phyloP scores from a whole-genome alignment of 116 monocot species.

The Phalaenopsis hybrid region DNA sequence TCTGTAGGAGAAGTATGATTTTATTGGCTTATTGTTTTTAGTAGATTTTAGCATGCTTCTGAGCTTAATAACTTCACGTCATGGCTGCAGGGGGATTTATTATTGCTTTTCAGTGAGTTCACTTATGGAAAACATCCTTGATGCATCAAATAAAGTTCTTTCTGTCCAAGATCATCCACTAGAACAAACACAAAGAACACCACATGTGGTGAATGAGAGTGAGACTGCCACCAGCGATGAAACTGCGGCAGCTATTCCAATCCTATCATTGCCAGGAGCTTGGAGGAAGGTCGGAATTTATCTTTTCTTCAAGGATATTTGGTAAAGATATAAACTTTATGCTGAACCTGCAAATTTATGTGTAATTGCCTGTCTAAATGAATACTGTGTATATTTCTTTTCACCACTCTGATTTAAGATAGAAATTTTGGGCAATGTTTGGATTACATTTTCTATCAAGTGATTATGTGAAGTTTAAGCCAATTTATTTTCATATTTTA shows the following conservation, averaged over 20 bases:
- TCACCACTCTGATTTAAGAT: neutral
- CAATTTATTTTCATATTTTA: neutral
- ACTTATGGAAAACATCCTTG: slow-evolving; percentile 7
- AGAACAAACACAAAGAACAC: neutral
- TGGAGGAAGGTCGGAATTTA: slow-evolving; percentile 32
- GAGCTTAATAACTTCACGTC: neutral
- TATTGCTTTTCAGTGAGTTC: no score
- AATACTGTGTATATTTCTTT: neutral
- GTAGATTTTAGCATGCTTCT: no score
- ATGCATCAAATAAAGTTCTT: neutral
- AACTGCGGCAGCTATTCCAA: no score
- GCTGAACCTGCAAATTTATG: neutral
- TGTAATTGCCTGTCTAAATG: neutral
- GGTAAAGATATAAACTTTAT: slow-evolving; percentile 3
- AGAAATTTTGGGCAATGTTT: neutral
- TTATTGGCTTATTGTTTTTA: neutral
- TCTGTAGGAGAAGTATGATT: neutral
- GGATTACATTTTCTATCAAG: neutral
- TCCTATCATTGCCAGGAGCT: neutral
- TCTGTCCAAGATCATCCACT: neutral
- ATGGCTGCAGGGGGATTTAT: neutral
- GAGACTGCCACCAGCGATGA: neutral
- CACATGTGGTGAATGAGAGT: neutral
- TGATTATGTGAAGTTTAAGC: neutral
- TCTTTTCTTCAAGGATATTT: slow-evolving; percentile 44